A percentile compares a stretch with the other conserved stretches of the same genome.
phyloP scores from a whole-genome alignment of 2,329 filamentous ascomycete genomes.

The Calonectria montana region DNA sequence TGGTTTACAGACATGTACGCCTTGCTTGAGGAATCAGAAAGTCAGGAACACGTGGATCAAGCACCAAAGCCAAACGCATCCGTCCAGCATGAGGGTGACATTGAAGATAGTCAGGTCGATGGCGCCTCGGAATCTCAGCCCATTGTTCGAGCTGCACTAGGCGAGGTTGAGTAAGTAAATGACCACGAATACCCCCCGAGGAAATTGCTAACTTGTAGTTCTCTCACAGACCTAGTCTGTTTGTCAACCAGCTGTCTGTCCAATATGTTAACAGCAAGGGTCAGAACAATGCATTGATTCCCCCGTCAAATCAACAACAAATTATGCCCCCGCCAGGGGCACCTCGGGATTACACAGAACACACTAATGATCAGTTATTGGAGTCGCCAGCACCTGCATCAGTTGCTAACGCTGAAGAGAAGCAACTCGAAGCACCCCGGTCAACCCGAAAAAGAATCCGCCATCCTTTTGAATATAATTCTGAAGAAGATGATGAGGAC shows the following conservation, averaged over 20 bases:
- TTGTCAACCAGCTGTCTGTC: constrained; percentile 32
- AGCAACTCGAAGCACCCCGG: not conserved
- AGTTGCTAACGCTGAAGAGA: not conserved
- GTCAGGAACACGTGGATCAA: not conserved
- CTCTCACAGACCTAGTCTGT: constrained; percentile 35
- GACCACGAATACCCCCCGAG: not conserved
- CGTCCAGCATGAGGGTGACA: constrained; percentile 17
- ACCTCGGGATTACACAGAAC: constrained; percentile 36
- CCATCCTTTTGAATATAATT: not conserved
- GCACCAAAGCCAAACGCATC: constrained; percentile 3
- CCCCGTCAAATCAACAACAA: constrained; percentile 39
- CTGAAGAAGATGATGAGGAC: constrained; percentile 18
- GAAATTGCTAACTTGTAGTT: constrained; percentile 1
- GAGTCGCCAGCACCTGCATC: constrained; percentile 26
- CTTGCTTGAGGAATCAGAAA: constrained; percentile 1
- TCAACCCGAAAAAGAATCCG: constrained; percentile 7
- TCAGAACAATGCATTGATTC: constrained; percentile 6
- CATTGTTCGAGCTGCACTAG: constrained; percentile 33
- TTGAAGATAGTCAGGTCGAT: constrained; percentile 33
- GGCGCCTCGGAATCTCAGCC: constrained; percentile 40
- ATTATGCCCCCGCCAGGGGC: constrained; percentile 21
- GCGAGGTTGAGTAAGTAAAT: constrained; percentile 31
- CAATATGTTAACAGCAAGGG: constrained; percentile 28
- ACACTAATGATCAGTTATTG: constrained; percentile 35
- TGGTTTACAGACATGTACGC: constrained; percentile 37